Conservation (phyloP, 306 rosid genomes). For the Trichosanthes cucumerina region DNA sequence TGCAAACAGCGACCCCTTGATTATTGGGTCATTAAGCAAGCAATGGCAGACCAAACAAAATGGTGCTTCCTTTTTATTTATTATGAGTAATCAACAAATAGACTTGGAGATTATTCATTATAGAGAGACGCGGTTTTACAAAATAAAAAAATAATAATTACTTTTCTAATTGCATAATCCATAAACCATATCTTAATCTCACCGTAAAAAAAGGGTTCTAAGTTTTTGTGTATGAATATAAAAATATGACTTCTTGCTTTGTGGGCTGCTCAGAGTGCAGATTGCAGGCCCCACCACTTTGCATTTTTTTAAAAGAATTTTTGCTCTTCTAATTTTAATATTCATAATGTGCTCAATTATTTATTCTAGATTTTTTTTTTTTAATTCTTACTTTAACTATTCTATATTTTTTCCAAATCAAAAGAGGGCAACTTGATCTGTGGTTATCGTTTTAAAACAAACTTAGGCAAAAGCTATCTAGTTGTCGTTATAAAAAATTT, state of each 20-base stretch:
- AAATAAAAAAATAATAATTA: background rate
- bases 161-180: background rate
- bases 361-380: background rate
- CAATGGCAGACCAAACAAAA: conserved; percentile 9
- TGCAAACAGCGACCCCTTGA: background rate
- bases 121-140: background rate
- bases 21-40: background rate
- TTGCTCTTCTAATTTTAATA: background rate
- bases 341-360: background rate
- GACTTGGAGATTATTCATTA: background rate
- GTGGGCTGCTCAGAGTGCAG: background rate
- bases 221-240: background rate
- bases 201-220: background rate
- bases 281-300: background rate
- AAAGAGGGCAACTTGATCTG: background rate
- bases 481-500: background rate
- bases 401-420: background rate
- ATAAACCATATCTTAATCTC: background rate
- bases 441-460: background rate
- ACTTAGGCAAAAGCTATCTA: background rate
- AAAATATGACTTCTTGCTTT: background rate
- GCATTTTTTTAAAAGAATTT: background rate
- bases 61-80: background rate
- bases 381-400: conserved; percentile 1
- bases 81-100: background rate